phyloP scores from a whole-genome alignment of 2,329 filamentous ascomycete species.

The Trichothecium sympodiale region DNA sequence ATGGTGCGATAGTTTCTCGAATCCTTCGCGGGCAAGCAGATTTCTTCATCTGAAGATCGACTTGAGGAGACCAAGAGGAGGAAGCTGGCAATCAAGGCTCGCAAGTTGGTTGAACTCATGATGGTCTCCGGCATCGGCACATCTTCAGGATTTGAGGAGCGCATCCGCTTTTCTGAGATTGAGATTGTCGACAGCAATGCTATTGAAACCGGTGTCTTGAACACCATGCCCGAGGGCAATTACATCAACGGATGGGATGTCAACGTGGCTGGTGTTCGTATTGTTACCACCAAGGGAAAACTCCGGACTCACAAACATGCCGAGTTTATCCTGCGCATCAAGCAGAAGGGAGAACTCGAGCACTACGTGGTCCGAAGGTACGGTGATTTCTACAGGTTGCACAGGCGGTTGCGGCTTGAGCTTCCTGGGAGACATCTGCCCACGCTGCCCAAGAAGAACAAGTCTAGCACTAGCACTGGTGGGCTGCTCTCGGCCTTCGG shows the following conservation, averaged over 20 bases:
- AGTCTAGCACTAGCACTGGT: constrained; percentile 58
- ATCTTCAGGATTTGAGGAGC: constrained; percentile 92
- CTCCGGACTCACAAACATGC: constrained; percentile 87
- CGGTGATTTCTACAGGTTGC: constrained; percentile 72
- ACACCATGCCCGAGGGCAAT: constrained; percentile 82
- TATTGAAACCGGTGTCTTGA: constrained; percentile 78
- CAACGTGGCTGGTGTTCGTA: constrained; percentile 82
- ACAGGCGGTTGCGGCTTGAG: constrained; percentile 71
- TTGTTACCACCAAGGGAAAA: constrained; percentile 71
- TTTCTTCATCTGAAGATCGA: constrained; percentile 91
- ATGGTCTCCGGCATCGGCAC: constrained; percentile 97
- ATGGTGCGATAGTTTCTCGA: constrained; percentile 70
- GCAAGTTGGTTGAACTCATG: constrained; percentile 97
- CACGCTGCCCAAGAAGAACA: constrained; percentile 84
- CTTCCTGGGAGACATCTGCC: constrained; percentile 85
- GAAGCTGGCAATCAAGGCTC: constrained; percentile 84
- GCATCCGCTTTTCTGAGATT: constrained; percentile 92
- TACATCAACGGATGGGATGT: constrained; percentile 94
- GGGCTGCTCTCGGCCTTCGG: constrained; percentile 39
- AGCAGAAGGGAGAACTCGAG: constrained; percentile 63
- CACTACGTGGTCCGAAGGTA: constrained; percentile 77
- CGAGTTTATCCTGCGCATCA: constrained; percentile 83
- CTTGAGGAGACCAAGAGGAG: constrained; percentile 90
- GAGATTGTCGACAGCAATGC: constrained; percentile 91
- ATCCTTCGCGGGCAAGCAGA: constrained; percentile 93